Percentiles rank a stretch among this genome's conserved stretches.
Conservation (phyloP, 805 yeast genomes). For the Candida oleophila region DNA sequence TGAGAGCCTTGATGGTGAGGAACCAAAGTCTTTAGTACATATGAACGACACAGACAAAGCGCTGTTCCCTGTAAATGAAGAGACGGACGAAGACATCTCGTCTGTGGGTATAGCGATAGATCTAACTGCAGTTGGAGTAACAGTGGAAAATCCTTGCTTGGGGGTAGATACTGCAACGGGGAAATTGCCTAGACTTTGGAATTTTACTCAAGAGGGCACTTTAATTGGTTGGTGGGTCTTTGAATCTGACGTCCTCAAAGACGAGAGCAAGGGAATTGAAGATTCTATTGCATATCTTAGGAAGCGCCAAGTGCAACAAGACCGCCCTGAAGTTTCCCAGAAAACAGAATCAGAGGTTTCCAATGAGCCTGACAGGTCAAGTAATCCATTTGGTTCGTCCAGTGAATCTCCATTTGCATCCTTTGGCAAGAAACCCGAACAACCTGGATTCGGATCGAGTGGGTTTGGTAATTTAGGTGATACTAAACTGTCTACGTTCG, state of each 20-base stretch:
- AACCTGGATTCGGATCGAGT: conserved; percentile 6
- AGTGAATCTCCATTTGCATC: conserved; percentile 16
- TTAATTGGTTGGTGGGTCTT: conserved; percentile 65
- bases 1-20: conserved; percentile 4
- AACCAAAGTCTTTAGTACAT: conserved; percentile 35
- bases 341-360: neutral
- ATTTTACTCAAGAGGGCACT: conserved; percentile 61
- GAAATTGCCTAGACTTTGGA: conserved; percentile 60
- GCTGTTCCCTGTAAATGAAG: conserved; percentile 67
- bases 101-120: conserved; percentile 73
- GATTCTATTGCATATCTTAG: conserved; percentile 1
- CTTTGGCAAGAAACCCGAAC: conserved; percentile 13
- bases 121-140: conserved; percentile 38
- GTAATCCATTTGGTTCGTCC: neutral
- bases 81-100: conserved; percentile 63
- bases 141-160: conserved; percentile 52
- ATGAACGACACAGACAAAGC: conserved; percentile 74
- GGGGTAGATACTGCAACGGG: conserved; percentile 59
- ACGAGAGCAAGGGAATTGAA: conserved; percentile 24
- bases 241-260: conserved; percentile 50
- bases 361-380: conserved; percentile 1
- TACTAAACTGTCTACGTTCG: conserved; percentile 23
- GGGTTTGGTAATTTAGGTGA: conserved; percentile 7
- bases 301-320: conserved; percentile 3
- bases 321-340: conserved; percentile 1